Base-by-base conservation (phyloP, 192 early-diverging fungal species). In the Diversispora eburnea region DNA sequence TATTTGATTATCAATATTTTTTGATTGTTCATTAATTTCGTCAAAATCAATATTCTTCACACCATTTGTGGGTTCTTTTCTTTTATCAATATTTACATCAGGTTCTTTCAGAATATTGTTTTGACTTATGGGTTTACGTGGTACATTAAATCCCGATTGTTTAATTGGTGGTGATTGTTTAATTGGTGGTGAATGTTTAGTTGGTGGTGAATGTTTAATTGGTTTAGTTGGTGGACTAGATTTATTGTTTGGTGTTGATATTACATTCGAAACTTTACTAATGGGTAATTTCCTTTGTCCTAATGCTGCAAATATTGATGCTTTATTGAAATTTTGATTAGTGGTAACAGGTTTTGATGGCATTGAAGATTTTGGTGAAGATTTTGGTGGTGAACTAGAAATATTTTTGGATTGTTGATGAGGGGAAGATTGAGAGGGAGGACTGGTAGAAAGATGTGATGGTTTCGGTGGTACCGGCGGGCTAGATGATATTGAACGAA, bases 121-220 rank as follows among this genome's bases (percentile, higher is more conserved):
- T 51, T 13, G 49, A 51, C 13, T 51, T 6, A 62, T 13, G 8
- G 60, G 60, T 62, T 62, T 62, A 62, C 67, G 67, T 69, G 49
- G 5, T 12, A 69, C 67, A 22, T 69, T 47, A 55, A 69, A 55
- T 51, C 22, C 67, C 39, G 52, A 55, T 55, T 69, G 67, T 8
- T 69, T 69, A 33, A 33, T 33, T 33, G 25, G 25, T 46, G 65
- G 65, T 46, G 45, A n/a, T 9, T 25, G 49, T 17, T 17, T 43
- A 64, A 12, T 41, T 64, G 22, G 15, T 17, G 43, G 9, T 8
- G 45, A 13, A 12, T 4, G 20, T 39, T 67, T 49, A 22, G 19
- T 25, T 25, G 8, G 47, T 8, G 20, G 7, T 10, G 5, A 64
- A 12, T 64, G 42, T 33, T n/a, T 19, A 17, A 8, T 41, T 63